Evolutionary conservation across 2,329 filamentous ascomycete genomes (phyloP).

Genomic region (Pseudogymnoascus sp.): DNA sequence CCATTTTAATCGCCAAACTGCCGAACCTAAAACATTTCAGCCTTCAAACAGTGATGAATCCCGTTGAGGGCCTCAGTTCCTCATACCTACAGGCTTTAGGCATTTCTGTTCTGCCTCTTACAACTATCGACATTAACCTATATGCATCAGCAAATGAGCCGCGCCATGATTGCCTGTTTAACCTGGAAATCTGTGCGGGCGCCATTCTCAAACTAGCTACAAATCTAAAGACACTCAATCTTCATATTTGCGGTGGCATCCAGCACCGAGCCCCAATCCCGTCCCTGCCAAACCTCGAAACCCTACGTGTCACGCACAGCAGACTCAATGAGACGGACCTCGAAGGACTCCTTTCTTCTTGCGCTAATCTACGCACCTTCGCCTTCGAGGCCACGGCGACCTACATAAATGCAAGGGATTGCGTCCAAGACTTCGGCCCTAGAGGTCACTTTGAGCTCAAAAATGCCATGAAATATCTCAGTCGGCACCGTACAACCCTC

Average conservation of each 20-base stretch:
- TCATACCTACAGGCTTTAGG: not conserved
- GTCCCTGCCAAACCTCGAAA: not conserved
- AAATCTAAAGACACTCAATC: not conserved
- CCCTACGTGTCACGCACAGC: not conserved
- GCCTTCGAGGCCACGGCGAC: not conserved
- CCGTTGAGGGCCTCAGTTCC: not conserved
- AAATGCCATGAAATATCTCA: not conserved
- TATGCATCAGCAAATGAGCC: not conserved
- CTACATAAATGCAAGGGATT: not conserved
- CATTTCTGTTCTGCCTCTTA: not conserved
- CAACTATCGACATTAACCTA: not conserved
- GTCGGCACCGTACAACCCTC: not conserved
- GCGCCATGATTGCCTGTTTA: not conserved
- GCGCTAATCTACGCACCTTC: not conserved
- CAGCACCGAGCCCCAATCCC: not conserved
- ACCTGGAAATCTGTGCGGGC: not conserved
- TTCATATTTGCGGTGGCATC: not conserved
- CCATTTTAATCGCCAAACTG: not conserved
- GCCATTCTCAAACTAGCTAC: not conserved
- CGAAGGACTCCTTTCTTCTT: not conserved
- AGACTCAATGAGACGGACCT: not conserved
- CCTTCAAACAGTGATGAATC: not conserved
- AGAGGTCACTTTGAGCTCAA: not conserved
- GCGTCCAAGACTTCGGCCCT: not conserved
- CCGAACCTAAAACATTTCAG: not conserved